phyloP scores from a whole-genome alignment of 805 yeast species.

The Candida insectalens region DNA sequence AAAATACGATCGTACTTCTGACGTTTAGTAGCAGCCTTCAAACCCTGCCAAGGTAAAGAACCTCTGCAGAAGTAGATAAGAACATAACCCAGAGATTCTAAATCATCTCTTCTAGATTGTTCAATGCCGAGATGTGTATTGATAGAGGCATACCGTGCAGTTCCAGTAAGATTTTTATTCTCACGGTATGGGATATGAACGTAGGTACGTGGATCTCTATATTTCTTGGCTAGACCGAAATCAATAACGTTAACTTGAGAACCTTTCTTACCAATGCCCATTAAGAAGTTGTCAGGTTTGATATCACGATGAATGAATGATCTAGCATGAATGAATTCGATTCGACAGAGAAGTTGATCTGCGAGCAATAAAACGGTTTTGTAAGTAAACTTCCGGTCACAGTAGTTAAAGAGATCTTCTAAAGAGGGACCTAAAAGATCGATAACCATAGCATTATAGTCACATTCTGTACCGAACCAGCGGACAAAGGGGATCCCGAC shows the following conservation, averaged over 20 bases:
- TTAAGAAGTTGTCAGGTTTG: conserved; percentile 75
- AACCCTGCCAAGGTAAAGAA: conserved; percentile 97
- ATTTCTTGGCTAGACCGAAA: conserved; percentile 90
- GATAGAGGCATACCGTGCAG: conserved; percentile 92
- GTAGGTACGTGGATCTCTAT: conserved; percentile 88
- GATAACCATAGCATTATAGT: conserved; percentile 93
- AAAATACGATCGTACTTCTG: conserved; percentile 94
- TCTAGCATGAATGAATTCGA: conserved; percentile 92
- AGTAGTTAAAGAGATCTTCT: conserved; percentile 92
- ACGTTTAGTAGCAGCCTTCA: conserved; percentile 93
- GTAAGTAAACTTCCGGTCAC: conserved; percentile 86
- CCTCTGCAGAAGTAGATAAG: conserved; percentile 92
- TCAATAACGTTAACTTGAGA: conserved; percentile 91
- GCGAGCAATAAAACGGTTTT: conserved; percentile 90
- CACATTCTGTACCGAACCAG: conserved; percentile 96
- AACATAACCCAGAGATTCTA: conserved; percentile 91
- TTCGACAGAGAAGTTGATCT: conserved; percentile 87
- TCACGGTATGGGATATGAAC: conserved; percentile 94
- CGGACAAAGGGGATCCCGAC: conserved; percentile 95
- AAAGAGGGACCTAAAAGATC: conserved; percentile 91
- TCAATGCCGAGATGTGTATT: conserved; percentile 96
- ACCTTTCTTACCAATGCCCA: conserved; percentile 92
- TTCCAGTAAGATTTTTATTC: conserved; percentile 92
- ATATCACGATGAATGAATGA: conserved; percentile 82
- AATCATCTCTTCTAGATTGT: conserved; percentile 93